Evolutionary conservation across 164 flowering plant genomes (phyloP), one percentile per base, ranked within the genome.

Genomic region (Nymphaea colorata): DNA sequence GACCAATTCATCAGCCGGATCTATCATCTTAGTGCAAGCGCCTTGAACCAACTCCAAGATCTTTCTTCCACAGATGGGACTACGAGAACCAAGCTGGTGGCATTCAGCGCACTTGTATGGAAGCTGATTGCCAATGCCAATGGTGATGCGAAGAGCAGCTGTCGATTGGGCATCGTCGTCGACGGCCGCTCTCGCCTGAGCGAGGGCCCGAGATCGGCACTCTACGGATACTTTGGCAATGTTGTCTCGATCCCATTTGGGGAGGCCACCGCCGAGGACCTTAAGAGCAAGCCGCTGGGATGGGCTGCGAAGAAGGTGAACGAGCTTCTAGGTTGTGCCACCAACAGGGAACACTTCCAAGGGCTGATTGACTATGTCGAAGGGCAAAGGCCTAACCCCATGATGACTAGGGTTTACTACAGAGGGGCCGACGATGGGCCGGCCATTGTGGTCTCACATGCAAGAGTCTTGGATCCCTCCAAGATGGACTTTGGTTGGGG

Each of bases 401-500:
- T 66, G 3, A 0, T 73, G 45, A 78, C 80, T 1, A 76, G 62
- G 66, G 70, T 73, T 16, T 78, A 73, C 42, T 69, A 80, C 63
- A 61, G 14, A 15, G 73, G 79, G 2, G 69, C 60, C 8, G 74
- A 71, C 8, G 77, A 77, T 1, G 80, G 79, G 41, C 74, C 76
- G 60, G 75, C 81, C 0, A 36, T 81, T 3, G 77, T 78, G 71
- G 74, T 81, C 67, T 81, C 81, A 3, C 73, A 76, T 2, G 84
- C 80, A 36, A 73, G 65, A 59, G 59, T 79, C 41, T 78, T 81
- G 57, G 80, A 78, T 42, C 74, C 70, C 1, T 36, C 43, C 43
- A 53, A 70, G 66, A 66, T 81, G 57, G 77, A 81, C 47, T 80
- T 81, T 25, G 81, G 84, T 43, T 81, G 84, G 84, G 81, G 1